Conservation (phyloP, 495 filamentous ascomycete species). For the Aspergillus conjunctus region DNA sequence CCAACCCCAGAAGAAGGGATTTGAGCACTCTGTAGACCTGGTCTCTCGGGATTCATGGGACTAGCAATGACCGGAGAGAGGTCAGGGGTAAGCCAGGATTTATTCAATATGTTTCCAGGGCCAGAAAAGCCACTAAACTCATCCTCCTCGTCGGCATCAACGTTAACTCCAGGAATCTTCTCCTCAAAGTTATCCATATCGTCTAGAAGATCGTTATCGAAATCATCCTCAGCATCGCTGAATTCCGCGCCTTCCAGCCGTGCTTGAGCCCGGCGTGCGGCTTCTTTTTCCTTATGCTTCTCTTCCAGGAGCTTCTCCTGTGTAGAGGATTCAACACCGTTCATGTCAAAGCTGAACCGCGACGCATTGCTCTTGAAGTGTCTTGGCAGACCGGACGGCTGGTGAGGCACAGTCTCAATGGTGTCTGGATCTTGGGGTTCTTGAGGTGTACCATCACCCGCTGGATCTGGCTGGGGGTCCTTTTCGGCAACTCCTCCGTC, state of each 20-base stretch:
- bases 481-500: conserved; percentile 18
- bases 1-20: neutral
- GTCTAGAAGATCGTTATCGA: conserved; percentile 69
- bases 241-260: conserved; percentile 46
- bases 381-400: conserved; percentile 55
- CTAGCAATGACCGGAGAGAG: conserved; percentile 44
- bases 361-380: conserved; percentile 87
- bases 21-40: conserved; percentile 15
- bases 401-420: conserved; percentile 43
- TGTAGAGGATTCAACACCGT: conserved; percentile 69
- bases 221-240: conserved; percentile 58
- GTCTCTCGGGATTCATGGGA: conserved; percentile 33
- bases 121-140: conserved; percentile 40
- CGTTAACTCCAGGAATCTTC: conserved; percentile 73
- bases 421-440: conserved; percentile 37
- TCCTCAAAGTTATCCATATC: conserved; percentile 76
- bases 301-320: conserved; percentile 87
- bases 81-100: conserved; percentile 40
- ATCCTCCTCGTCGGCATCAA: conserved; percentile 62
- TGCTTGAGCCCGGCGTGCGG: conserved; percentile 41
- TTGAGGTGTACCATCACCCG: conserved; percentile 14
- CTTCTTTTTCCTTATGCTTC: conserved; percentile 73
- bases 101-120: conserved; percentile 35
- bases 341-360: conserved; percentile 90
- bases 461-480: conserved; percentile 12